Percentiles rank a stretch among this genome's conserved stretches.
These are phyloP conservation scores for Starmera caribaea DNA, from an alignment of 805 yeast genomes.

Conservation along the genomic window DNA sequence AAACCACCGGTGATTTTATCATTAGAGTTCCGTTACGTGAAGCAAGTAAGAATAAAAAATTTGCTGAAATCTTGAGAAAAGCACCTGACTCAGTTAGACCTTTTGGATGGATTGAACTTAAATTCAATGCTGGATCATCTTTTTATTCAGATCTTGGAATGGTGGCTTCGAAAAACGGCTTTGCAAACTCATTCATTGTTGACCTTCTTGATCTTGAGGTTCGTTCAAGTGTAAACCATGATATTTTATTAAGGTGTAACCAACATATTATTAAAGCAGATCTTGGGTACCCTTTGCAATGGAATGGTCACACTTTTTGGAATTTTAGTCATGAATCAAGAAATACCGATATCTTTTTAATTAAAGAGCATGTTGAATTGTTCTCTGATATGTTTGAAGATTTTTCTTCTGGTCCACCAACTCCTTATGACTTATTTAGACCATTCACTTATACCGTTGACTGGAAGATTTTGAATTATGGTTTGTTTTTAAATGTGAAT, in stretches of 20 bases:
- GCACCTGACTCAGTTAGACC: slow-evolving; percentile 41
- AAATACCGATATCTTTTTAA: slow-evolving; percentile 48
- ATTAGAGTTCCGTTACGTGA: slow-evolving; percentile 80
- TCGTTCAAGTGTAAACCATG: slow-evolving; percentile 84
- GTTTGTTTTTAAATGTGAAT: slow-evolving; percentile 68
- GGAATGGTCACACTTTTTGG: slow-evolving; percentile 81
- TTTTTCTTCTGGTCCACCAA: slow-evolving; percentile 62
- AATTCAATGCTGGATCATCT: slow-evolving; percentile 43
- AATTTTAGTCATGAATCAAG: slow-evolving; percentile 40
- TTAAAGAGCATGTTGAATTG: slow-evolving; percentile 75
- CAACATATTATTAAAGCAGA: slow-evolving; percentile 44
- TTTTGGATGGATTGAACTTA: slow-evolving; percentile 88
- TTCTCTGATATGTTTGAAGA: slow-evolving; percentile 67
- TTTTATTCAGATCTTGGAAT: slow-evolving; percentile 37
- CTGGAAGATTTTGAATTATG: slow-evolving; percentile 52
- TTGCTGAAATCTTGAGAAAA: slow-evolving; percentile 20
- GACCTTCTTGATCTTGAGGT: slow-evolving; percentile 49
- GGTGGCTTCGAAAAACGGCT: slow-evolving; percentile 47
- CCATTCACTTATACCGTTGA: slow-evolving; percentile 56
- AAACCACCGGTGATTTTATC: slow-evolving; percentile 54
- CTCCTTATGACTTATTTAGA: slow-evolving; percentile 66
- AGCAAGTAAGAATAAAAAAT: slow-evolving; percentile 59
- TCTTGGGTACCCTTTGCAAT: slow-evolving; percentile 62
- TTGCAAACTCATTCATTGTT: slow-evolving; percentile 37
- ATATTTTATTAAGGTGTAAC: slow-evolving; percentile 56